Evolutionary conservation across 2,329 filamentous ascomycete species (phyloP), one percentile per base, ranked within the genome.

Genomic region (Mollisiaceae sp.): DNA sequence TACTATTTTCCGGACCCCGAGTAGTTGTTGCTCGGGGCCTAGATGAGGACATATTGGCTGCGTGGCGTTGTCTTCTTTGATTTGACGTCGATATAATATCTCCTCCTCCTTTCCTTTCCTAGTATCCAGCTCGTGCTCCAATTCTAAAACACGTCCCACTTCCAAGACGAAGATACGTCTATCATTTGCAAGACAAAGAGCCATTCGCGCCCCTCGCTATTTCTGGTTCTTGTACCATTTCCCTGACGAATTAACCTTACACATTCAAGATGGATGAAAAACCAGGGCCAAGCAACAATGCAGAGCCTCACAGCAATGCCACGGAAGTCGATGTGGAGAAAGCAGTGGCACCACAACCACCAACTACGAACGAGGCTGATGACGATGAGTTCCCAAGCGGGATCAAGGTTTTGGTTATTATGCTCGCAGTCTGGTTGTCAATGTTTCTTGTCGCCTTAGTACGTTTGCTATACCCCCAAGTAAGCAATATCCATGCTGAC

Each of bases 401-500:
- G 32, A 27, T 54, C 9, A 54, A 54, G 50, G 50, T 54, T 12
- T 15, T 54, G 11, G 18, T 54, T 35, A 54, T 54, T 54, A 54
- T 54, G 50, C 22, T 54, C 8, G 50, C 50, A 15, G 50, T 84
- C 4, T 77, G 80, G 14, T 71, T 83, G 24, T 78, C 77, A 57
- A 77, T 84, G 62, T 84, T 85, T 69, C 76, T 84, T 14, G 71
- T 74, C 18, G 70, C 71, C 20, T 47, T 76, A 47, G 69, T 71
- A 61, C 22, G 67, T 64, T 18, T 11, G 32, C 8, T 60, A 20
- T 36, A 27, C 35, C 14, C n/a, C 35, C 11, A 8, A 22, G 35
- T 1, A 12, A n/a, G 2, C 18, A 38, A 52, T 11, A n/a, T 18
- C 47, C 22, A 50, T 5, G 20, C 47, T 67, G 52, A 59, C 73